Conservation (phyloP, 2,329 filamentous ascomycete species). For the Metarhizium humberi region DNA sequence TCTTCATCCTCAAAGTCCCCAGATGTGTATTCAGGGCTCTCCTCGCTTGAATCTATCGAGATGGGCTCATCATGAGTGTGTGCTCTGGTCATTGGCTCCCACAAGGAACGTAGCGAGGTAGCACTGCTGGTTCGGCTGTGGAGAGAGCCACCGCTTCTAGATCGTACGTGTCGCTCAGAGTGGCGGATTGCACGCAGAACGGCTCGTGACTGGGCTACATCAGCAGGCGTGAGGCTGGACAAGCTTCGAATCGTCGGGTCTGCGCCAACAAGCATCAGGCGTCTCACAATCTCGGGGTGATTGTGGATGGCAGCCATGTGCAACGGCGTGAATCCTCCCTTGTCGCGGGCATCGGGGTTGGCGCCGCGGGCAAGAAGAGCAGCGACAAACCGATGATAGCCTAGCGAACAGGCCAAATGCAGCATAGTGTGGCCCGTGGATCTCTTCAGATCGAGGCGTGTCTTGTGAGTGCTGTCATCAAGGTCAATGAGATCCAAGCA, state of each 20-base stretch:
- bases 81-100: slow-evolving; percentile 41
- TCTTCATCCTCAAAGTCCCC: slow-evolving; percentile 33
- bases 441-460: slow-evolving; percentile 55
- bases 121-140: slow-evolving; percentile 57
- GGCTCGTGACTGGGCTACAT: slow-evolving; percentile 57
- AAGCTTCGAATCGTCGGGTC: slow-evolving; percentile 62
- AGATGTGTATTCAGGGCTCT: slow-evolving; percentile 36
- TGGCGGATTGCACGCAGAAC: slow-evolving; percentile 55
- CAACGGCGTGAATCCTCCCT: slow-evolving; percentile 71
- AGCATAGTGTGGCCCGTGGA: slow-evolving; percentile 71
- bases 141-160: slow-evolving; percentile 53
- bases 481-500: slow-evolving; percentile 73
- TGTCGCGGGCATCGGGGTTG: slow-evolving; percentile 64
- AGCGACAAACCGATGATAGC: slow-evolving; percentile 66
- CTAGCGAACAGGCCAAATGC: slow-evolving; percentile 67
- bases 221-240: slow-evolving; percentile 60
- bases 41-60: slow-evolving; percentile 31
- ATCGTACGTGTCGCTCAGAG: slow-evolving; percentile 53
- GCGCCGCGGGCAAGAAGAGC: slow-evolving; percentile 71
- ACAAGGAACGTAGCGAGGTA: slow-evolving; percentile 57
- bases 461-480: slow-evolving; percentile 60
- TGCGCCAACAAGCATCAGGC: slow-evolving; percentile 64
- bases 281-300: slow-evolving; percentile 65
- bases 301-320: slow-evolving; percentile 73
- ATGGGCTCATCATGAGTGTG: slow-evolving; percentile 25